phyloP scores from a whole-genome alignment of 2,329 filamentous ascomycete species.

The Neonectria punicea region DNA sequence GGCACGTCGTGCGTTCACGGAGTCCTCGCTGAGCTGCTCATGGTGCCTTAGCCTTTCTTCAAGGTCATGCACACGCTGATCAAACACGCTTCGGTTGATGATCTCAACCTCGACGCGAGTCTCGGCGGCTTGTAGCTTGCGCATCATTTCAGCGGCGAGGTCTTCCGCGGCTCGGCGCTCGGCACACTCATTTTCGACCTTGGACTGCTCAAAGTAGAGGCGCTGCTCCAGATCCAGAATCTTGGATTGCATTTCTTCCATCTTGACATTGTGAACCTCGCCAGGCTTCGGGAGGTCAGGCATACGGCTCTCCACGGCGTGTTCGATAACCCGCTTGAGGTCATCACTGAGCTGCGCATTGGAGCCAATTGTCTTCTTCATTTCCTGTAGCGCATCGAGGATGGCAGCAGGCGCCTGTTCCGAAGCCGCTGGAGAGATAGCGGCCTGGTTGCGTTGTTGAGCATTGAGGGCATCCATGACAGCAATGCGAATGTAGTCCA shows the following conservation, averaged over 20 bases:
- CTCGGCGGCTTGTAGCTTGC: constrained; percentile 66
- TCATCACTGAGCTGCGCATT: constrained; percentile 55
- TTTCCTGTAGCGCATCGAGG: constrained; percentile 73
- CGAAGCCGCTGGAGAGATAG: constrained; percentile 39
- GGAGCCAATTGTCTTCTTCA: constrained; percentile 61
- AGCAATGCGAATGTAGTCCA: constrained; percentile 82
- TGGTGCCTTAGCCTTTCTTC: constrained; percentile 74
- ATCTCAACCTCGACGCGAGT: constrained; percentile 70
- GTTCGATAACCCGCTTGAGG: constrained; percentile 71
- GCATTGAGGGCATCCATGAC: constrained; percentile 78
- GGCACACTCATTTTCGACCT: constrained; percentile 59
- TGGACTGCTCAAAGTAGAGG: constrained; percentile 59
- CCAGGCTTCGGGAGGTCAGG: constrained; percentile 61
- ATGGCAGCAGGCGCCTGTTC: constrained; percentile 55
- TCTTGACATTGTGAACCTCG: constrained; percentile 63
- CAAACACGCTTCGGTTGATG: constrained; percentile 67
- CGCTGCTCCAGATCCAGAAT: constrained; percentile 69
- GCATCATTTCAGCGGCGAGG: constrained; percentile 61
- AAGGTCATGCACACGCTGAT: constrained; percentile 73
- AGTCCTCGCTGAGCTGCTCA: constrained; percentile 71
- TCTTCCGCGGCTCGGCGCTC: constrained; percentile 65
- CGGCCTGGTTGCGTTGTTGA: constrained; percentile 59
- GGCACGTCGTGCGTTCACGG: constrained; percentile 70
- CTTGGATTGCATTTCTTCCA: constrained; percentile 69
- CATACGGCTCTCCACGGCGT: constrained; percentile 68